A percentile compares a stretch with the other conserved stretches of the same genome.
Conservation (phyloP, 495 filamentous ascomycete genomes). For the Neurospora tetrasperma region DNA sequence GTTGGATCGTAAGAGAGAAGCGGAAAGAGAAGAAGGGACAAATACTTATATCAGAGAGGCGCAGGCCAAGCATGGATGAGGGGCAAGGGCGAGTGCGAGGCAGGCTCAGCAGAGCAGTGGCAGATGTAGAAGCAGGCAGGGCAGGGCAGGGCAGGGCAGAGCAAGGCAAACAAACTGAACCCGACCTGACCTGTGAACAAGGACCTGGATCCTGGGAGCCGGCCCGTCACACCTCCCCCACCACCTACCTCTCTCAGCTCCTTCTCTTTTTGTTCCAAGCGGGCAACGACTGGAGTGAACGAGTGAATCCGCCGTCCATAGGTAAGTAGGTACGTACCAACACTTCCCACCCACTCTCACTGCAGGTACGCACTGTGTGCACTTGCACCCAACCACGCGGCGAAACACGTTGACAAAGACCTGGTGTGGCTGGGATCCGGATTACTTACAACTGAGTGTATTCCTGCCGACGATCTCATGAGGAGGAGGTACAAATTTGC, state of each 20-base stretch:
- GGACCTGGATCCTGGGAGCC: not conserved
- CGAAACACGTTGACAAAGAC: not conserved
- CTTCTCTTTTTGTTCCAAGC: not conserved
- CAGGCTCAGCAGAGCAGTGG: not conserved
- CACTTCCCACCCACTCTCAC: not conserved
- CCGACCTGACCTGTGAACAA: not conserved
- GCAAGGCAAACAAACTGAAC: not conserved
- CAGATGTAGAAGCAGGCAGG: not conserved
- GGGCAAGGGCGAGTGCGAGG: not conserved
- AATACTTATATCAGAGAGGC: not conserved
- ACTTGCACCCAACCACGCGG: not conserved
- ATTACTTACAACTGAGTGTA: not conserved
- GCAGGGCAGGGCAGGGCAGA: not conserved
- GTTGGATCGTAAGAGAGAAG: not conserved
- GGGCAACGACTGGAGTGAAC: not conserved
- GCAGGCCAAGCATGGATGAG: not conserved
- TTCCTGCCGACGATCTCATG: not conserved
- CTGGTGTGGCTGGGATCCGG: not conserved
- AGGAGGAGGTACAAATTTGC: not conserved
- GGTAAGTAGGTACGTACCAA: no score
- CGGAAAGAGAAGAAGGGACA: not conserved
- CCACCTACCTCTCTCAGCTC: not conserved
- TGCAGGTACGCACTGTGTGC: not conserved
- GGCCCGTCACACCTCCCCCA: not conserved
- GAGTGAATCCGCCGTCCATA: not conserved